Conservation (phyloP, 2,329 filamentous ascomycete species). For the Exophiala sp. region DNA sequence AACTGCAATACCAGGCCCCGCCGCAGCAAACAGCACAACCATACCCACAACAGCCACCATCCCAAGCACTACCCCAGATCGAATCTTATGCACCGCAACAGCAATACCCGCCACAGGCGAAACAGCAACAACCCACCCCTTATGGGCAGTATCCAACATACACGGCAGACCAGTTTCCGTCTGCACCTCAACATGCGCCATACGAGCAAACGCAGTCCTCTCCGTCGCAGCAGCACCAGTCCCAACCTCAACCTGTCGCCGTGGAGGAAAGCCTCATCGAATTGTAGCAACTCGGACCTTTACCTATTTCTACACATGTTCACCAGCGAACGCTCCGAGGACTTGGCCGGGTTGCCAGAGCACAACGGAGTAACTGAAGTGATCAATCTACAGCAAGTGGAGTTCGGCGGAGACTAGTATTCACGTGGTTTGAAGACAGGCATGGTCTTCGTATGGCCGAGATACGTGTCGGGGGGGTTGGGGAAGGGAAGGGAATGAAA, state of each 20-base stretch:
- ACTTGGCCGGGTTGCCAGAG: background rate
- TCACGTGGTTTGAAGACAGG: too few relatives aligned
- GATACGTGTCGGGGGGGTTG: too few relatives aligned
- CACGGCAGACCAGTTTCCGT: constrained; percentile 58
- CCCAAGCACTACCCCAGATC: constrained; percentile 26
- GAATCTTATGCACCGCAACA: constrained; percentile 32
- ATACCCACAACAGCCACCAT: constrained; percentile 10
- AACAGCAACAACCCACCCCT: constrained; percentile 34
- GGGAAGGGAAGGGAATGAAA: too few relatives aligned
- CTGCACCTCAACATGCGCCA: constrained; percentile 52
- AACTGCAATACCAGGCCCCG: constrained; percentile 16
- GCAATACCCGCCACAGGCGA: constrained; percentile 41
- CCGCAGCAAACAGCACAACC: constrained; percentile 11
- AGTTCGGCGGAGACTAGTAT: too few relatives aligned
- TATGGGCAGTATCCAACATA: constrained; percentile 46
- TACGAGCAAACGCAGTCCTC: constrained; percentile 11
- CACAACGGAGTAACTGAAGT: background rate
- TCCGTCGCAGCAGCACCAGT: constrained; percentile 48
- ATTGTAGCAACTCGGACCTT: constrained; percentile 37
- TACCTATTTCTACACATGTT: background rate
- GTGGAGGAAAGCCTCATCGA: constrained; percentile 78
- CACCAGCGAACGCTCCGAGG: background rate
- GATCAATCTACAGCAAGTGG: too few relatives aligned
- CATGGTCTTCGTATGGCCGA: too few relatives aligned
- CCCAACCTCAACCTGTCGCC: constrained; percentile 45